Conservation (phyloP, 2,329 filamentous ascomycete genomes). For the Fusarium devonianum region DNA sequence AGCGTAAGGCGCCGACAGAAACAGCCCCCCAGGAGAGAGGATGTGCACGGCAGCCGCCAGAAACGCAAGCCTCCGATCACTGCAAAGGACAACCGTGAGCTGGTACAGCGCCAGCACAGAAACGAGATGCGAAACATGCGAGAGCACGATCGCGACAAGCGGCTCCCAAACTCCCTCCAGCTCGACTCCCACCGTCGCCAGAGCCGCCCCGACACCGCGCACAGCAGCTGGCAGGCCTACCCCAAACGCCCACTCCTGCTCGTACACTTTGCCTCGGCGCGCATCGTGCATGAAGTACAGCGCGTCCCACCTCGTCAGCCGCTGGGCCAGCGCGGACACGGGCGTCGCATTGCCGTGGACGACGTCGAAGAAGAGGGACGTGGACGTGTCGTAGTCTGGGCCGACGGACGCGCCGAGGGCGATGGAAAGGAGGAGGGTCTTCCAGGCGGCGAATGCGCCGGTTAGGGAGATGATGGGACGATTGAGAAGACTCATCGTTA, state of each 20-base stretch:
- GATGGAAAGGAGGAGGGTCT: conserved; percentile 68
- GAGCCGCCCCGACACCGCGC: conserved; percentile 41
- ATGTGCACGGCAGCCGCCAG: conserved; percentile 78
- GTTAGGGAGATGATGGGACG: conserved; percentile 39
- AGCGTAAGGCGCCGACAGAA: conserved; percentile 85
- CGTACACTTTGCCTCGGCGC: conserved; percentile 70
- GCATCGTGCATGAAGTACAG: conserved; percentile 75
- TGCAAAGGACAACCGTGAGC: conserved; percentile 66
- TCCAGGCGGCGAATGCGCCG: conserved; percentile 68
- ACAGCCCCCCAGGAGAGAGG: conserved; percentile 85
- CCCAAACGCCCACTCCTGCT: conserved; percentile 89
- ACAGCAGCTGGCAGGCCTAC: conserved; percentile 55
- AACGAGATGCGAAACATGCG: conserved; percentile 77
- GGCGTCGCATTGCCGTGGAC: conserved; percentile 46
- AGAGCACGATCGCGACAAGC: conserved; percentile 69
- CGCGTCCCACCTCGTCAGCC: conserved; percentile 80
- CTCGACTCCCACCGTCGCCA: conserved; percentile 25
- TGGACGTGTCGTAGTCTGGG: conserved; percentile 82
- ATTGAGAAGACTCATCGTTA: conserved; percentile 26
- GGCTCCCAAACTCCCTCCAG: conserved; percentile 49
- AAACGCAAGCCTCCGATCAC: conserved; percentile 65
- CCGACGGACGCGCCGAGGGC: conserved; percentile 59
- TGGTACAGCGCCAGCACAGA: conserved; percentile 76
- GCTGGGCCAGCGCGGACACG: conserved; percentile 57
- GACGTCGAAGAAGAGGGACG: conserved; percentile 54